A percentile compares a stretch with the other conserved stretches of the same genome.
These are phyloP conservation scores for Jatropha curcas DNA, from an alignment of 345 rosid species.

Conservation along the genomic window DNA sequence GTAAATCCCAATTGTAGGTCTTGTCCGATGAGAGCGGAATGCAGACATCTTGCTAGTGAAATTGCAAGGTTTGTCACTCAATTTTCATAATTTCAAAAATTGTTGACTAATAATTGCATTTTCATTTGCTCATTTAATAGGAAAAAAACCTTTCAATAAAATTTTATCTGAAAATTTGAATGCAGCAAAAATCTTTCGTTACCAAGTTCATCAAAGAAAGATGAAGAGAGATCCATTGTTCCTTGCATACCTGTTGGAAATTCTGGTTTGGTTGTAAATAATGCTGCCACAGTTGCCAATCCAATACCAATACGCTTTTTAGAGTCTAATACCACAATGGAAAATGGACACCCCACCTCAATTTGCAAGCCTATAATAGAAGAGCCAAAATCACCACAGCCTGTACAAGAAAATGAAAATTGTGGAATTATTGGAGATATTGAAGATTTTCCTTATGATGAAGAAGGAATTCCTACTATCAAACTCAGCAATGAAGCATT, in stretches of 20 bases:
- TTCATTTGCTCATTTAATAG: not conserved
- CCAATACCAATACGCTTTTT: not conserved
- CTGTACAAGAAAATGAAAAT: conserved; percentile 39
- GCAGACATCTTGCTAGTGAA: conserved; percentile 29
- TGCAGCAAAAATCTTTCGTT: conserved; percentile 12
- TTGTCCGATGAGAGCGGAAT: conserved; percentile 31
- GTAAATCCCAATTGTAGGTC: conserved; percentile 20
- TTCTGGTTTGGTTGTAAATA: not conserved
- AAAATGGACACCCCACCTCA: not conserved
- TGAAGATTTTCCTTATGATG: conserved; percentile 1
- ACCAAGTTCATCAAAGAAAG: conserved; percentile 4
- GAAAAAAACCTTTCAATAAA: not conserved
- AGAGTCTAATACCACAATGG: not conserved
- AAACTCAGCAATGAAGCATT: conserved; percentile 30
- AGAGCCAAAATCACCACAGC: conserved; percentile 19
- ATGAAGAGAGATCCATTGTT: conserved; percentile 6
- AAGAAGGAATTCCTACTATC: conserved; percentile 44
- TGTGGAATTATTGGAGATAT: not conserved
- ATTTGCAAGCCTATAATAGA: conserved; percentile 10
- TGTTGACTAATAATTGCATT: not conserved
- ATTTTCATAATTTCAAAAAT: not conserved
- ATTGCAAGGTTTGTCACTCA: conserved; percentile 21
- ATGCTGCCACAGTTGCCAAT: not conserved
- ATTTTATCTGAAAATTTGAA: not conserved
- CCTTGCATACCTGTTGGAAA: not conserved